Conservation (phyloP, 139 green algal species). For the Spirogloea muscicola region DNA sequence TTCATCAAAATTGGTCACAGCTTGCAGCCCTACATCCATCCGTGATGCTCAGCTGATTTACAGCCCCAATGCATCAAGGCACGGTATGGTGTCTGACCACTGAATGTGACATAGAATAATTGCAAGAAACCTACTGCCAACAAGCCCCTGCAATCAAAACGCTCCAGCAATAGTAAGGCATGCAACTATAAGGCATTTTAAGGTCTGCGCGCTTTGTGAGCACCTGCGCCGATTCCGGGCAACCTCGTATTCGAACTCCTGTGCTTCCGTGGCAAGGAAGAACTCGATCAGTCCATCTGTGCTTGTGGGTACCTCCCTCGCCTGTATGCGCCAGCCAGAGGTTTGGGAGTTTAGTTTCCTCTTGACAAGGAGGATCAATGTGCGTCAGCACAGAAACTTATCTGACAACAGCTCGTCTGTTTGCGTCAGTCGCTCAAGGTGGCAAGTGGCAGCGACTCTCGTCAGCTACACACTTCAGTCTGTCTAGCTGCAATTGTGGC, state of each 20-base stretch:
- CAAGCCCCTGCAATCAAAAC: too few species aligned
- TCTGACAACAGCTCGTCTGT: background rate
- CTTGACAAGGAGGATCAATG: background rate
- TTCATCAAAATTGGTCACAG: too few species aligned
- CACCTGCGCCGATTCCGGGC: slow-evolving; percentile 66
- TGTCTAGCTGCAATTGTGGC: too few species aligned
- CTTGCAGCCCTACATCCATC: too few species aligned
- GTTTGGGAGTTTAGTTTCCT: background rate
- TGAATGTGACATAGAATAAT: too few species aligned
- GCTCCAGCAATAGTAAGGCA: too few species aligned
- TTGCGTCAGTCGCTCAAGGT: background rate
- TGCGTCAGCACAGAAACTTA: background rate
- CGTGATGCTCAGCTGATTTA: too few species aligned
- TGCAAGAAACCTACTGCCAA: too few species aligned
- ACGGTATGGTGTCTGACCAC: too few species aligned
- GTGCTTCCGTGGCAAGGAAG: slow-evolving; percentile 75
- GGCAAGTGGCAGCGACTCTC: background rate
- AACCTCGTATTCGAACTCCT: slow-evolving; percentile 86
- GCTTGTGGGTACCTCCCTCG: slow-evolving; percentile 47
- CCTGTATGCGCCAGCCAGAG: slow-evolving; percentile 30
- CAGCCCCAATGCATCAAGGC: too few species aligned
- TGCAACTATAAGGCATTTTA: too few species aligned
- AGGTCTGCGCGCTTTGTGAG: too few species aligned
- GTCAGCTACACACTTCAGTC: background rate
- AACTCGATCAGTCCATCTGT: slow-evolving; percentile 69